phyloP scores from a whole-genome alignment of 2,329 filamentous ascomycete species.

The Alternaria alternata region DNA sequence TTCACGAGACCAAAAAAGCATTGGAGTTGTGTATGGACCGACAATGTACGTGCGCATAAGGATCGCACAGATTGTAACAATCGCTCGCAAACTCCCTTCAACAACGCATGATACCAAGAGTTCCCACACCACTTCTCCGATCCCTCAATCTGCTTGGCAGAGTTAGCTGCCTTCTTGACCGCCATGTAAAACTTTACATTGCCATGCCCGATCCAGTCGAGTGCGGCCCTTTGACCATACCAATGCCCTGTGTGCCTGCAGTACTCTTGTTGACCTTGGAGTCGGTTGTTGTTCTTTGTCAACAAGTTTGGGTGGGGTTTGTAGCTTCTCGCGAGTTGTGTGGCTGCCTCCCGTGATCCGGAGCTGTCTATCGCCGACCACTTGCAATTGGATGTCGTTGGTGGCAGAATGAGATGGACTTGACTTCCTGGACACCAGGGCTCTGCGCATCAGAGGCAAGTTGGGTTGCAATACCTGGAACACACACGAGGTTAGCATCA shows the following conservation, averaged over 20 bases:
- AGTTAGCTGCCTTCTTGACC: background rate
- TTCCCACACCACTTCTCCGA: background rate
- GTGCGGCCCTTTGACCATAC: background rate
- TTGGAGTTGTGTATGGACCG: background rate
- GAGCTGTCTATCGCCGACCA: background rate
- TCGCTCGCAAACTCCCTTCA: background rate
- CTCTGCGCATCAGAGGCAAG: slow-evolving; percentile 10
- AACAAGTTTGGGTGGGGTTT: background rate
- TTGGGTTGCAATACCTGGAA: slow-evolving; percentile 9
- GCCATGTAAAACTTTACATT: background rate
- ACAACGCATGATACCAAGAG: background rate
- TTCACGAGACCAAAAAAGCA: background rate
- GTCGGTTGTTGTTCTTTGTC: background rate
- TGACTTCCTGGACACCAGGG: slow-evolving; percentile 8
- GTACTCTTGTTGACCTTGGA: background rate
- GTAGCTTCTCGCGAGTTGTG: background rate
- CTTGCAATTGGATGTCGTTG: background rate
- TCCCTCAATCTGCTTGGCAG: background rate
- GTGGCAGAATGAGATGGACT: slow-evolving; percentile 3
- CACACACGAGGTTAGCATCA: background rate
- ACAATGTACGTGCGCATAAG: background rate
- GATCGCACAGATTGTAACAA: background rate
- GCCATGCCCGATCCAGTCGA: background rate
- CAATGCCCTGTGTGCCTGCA: background rate
- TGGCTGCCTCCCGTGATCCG: background rate